A percentile compares a stretch with the other conserved stretches of the same genome.
Evolutionary conservation across 2,329 filamentous ascomycete genomes (phyloP).

Genomic region (Magnaporthales sp.): DNA sequence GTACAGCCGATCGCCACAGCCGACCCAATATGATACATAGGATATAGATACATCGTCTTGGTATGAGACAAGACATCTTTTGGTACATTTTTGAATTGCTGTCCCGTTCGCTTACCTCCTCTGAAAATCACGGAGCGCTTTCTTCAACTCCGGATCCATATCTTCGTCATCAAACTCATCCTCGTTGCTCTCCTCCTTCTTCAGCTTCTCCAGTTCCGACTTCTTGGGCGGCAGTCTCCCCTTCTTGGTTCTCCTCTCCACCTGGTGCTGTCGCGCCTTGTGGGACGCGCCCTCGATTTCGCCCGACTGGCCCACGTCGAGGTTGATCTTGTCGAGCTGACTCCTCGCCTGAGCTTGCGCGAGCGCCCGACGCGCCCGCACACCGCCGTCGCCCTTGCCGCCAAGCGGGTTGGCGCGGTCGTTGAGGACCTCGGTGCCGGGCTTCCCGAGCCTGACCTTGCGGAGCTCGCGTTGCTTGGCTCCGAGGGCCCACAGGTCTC

Average conservation of each 20-base stretch:
- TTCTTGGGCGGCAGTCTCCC: background rate
- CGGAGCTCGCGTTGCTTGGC: slow-evolving; percentile 73
- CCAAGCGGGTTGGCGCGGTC: slow-evolving; percentile 8
- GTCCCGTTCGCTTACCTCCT: background rate
- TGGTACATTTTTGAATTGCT: background rate
- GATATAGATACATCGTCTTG: background rate
- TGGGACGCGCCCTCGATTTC: slow-evolving; percentile 25
- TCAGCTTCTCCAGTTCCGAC: background rate
- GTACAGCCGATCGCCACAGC: background rate
- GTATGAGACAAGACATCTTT: background rate
- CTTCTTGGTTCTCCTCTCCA: slow-evolving; percentile 3
- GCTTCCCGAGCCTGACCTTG: slow-evolving; percentile 49
- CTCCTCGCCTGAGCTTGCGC: slow-evolving; percentile 17
- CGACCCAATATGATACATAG: background rate
- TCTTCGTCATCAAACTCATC: background rate
- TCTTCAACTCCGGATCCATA: background rate
- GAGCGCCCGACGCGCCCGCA: slow-evolving; percentile 26
- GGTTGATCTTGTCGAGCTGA: slow-evolving; percentile 25
- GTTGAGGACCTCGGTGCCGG: slow-evolving; percentile 14
- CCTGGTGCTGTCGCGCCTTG: background rate
- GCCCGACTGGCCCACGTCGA: slow-evolving; percentile 25
- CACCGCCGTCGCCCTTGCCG: slow-evolving; percentile 33
- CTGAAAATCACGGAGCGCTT: background rate
- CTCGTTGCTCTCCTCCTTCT: background rate
- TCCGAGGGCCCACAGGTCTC: slow-evolving; percentile 90